A percentile compares a stretch with the other conserved stretches of the same genome.
phyloP scores from a whole-genome alignment of 116 monocot species.

The Papilionanthe hybrid region DNA sequence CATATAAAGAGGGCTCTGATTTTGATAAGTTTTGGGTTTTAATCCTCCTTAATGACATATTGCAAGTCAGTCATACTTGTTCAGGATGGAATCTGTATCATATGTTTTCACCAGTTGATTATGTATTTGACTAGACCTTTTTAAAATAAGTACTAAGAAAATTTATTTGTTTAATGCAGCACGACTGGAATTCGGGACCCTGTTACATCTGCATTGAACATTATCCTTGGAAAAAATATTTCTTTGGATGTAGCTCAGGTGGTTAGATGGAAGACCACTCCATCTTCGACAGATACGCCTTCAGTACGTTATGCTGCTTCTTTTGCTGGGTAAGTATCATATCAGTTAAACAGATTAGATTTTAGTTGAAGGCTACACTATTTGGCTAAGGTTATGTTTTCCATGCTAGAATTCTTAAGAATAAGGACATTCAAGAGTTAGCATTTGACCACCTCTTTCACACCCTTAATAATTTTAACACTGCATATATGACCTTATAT shows the following conservation, averaged over 20 bases:
- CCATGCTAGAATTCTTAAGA: neutral
- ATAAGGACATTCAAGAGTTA: neutral
- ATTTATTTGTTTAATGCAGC: constrained; percentile 27
- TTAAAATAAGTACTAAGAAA: neutral
- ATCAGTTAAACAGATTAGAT: neutral
- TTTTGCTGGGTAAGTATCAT: constrained; percentile 65
- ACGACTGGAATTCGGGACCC: constrained; percentile 82
- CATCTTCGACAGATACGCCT: constrained; percentile 39
- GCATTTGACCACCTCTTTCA: neutral
- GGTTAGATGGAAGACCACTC: constrained; percentile 68
- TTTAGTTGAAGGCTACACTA: neutral
- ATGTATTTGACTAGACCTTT: neutral
- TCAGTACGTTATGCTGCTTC: constrained; percentile 85
- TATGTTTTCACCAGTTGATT: neutral
- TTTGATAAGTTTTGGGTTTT: too few species aligned
- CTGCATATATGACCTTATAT: neutral
- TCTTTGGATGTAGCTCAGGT: constrained; percentile 78
- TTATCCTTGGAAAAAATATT: constrained; percentile 70
- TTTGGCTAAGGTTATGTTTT: neutral
- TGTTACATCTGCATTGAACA: constrained; percentile 82
- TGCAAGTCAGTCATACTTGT: too few species aligned
- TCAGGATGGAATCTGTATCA: too few species aligned
- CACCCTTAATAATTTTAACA: neutral
- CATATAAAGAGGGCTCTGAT: too few species aligned
- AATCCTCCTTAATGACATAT: too few species aligned